A percentile compares a stretch with the other conserved stretches of the same genome.
Conservation (phyloP, 1,284 basidiomycete genomes). For the Puccinia triticina region DNA sequence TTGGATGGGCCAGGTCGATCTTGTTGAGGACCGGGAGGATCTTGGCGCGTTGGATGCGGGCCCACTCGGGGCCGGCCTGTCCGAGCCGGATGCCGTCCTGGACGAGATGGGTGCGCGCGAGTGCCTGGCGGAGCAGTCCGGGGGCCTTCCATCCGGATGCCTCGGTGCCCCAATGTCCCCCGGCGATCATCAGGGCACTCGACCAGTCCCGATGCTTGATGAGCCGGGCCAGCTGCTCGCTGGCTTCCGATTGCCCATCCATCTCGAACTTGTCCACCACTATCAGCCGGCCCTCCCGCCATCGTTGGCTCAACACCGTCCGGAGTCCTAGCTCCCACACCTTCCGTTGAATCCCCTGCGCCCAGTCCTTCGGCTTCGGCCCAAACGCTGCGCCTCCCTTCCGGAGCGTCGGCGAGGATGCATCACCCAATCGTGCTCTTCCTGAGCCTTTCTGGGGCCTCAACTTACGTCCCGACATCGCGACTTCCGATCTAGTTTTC, state of each 20-base stretch:
- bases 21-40: conserved; percentile 43
- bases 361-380: conserved; percentile 85
- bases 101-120: conserved; percentile 30
- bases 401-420: conserved; percentile 81
- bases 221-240: conserved; percentile 27
- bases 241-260: conserved; percentile 26
- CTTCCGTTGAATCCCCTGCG: conserved; percentile 84
- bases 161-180: conserved; percentile 42
- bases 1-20: conserved; percentile 45
- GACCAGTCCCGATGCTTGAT: conserved; percentile 29
- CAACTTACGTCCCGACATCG: conserved; percentile 84
- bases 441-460: conserved; percentile 90
- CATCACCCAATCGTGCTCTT: conserved; percentile 83
- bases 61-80: conserved; percentile 38
- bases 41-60: conserved; percentile 12
- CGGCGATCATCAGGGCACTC: conserved; percentile 42
- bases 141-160: conserved; percentile 21
- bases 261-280: conserved; percentile 66
- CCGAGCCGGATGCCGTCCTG: conserved; percentile 38
- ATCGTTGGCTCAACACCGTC: conserved; percentile 78
- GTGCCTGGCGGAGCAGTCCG: conserved; percentile 36
- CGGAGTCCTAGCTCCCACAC: conserved; percentile 90
- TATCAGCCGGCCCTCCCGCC: conserved; percentile 73
- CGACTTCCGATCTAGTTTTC: conserved; percentile 86
- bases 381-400: conserved; percentile 92